These are phyloP conservation scores for Suhomyces wounanorum DNA, from an alignment of 1,139 yeast genomes.

Conservation along the genomic window DNA sequence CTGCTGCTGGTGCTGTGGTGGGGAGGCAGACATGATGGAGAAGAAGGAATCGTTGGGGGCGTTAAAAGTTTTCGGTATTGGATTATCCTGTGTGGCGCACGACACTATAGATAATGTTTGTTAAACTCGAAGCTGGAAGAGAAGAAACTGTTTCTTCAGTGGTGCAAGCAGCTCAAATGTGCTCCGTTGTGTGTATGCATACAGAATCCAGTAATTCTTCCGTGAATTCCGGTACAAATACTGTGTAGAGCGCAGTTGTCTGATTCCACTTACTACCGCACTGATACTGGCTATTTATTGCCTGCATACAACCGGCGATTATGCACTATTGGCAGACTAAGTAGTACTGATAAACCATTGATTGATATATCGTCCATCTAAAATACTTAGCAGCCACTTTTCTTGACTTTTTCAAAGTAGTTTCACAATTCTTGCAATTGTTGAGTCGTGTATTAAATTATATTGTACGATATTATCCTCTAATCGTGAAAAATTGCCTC, in stretches of 20 bases:
- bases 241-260: neutral
- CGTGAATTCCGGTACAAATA: too few species aligned
- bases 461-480: too few species aligned
- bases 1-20: slow-evolving; percentile 13
- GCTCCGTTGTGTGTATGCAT: too few species aligned
- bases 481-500: too few species aligned
- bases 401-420: too few species aligned
- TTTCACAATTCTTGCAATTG: too few species aligned
- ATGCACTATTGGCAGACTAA: neutral
- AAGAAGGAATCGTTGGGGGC: neutral
- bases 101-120: neutral
- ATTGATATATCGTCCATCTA: neutral
- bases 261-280: neutral
- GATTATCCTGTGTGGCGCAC: neutral
- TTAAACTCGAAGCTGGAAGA: neutral
- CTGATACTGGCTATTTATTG: neutral
- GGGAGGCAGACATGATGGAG: slow-evolving; percentile 11
- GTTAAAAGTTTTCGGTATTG: neutral
- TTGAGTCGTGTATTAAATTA: too few species aligned
- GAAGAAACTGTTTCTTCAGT: neutral
- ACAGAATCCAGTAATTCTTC: too few species aligned
- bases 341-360: neutral
- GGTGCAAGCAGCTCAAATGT: neutral
- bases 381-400: too few species aligned
- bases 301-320: neutral